Percentiles rank a stretch among this genome's conserved stretches.
phyloP scores from a whole-genome alignment of 2,329 filamentous ascomycete genomes.

The Pestalotiopsis sp. region DNA sequence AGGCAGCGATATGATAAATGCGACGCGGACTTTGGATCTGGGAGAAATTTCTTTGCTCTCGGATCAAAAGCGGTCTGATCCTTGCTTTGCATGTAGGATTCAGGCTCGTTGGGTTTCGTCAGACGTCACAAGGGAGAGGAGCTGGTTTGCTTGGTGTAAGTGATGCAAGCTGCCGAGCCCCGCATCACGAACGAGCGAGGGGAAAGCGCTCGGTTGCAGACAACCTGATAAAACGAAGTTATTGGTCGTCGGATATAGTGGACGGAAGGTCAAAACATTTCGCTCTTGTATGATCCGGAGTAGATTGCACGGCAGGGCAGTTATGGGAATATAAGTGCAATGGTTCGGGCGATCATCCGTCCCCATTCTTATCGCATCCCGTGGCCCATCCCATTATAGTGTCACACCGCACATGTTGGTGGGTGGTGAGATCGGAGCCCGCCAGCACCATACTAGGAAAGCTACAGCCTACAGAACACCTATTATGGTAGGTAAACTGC shows the following conservation, averaged over 20 bases:
- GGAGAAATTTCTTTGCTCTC: too few relatives aligned
- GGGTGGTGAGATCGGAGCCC: not conserved
- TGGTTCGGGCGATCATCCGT: not conserved
- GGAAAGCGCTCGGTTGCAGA: not conserved
- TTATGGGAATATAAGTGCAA: not conserved
- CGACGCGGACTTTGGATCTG: not conserved
- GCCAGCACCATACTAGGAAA: not conserved
- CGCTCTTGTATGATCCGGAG: not conserved
- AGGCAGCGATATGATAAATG: not conserved
- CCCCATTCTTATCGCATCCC: slow-evolving; percentile 3
- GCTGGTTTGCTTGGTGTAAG: not conserved
- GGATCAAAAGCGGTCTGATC: not conserved
- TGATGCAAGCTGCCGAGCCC: not conserved
- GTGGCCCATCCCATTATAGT: slow-evolving; percentile 7
- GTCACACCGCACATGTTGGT: slow-evolving; percentile 3
- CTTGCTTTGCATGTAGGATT: not conserved
- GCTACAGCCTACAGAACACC: not conserved
- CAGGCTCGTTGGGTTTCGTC: not conserved
- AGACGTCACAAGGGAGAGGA: not conserved
- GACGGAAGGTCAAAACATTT: not conserved
- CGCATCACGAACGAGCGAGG: slow-evolving; percentile 8
- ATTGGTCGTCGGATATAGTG: not conserved
- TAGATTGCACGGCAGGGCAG: not conserved
- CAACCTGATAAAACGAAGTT: not conserved
- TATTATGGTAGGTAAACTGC: not conserved